Conservation (phyloP, 805 yeast species). For the Candida loeiensis region DNA sequence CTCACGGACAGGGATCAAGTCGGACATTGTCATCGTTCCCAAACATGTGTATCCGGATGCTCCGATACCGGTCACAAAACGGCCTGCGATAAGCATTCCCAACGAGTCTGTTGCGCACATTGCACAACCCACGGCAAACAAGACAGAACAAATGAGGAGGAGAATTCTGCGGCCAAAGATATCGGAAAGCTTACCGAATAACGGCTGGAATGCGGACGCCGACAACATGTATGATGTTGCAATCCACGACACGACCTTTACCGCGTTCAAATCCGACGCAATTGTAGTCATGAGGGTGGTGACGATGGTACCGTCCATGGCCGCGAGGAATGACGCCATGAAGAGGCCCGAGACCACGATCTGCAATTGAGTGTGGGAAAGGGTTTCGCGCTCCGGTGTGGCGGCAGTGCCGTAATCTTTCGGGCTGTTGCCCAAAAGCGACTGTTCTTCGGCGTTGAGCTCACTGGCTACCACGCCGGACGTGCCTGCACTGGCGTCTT, state of each 20-base stretch:
- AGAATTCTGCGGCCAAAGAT: constrained; percentile 61
- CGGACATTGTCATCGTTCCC: constrained; percentile 72
- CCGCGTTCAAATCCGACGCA: constrained; percentile 64
- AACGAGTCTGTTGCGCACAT: constrained; percentile 54
- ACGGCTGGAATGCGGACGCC: constrained; percentile 70
- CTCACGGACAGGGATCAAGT: constrained; percentile 69
- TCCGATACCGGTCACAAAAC: constrained; percentile 80
- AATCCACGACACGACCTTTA: constrained; percentile 66
- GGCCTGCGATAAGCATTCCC: constrained; percentile 48
- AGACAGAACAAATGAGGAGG: constrained; percentile 47
- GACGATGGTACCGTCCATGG: constrained; percentile 64
- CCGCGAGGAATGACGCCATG: constrained; percentile 51
- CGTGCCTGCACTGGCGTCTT: constrained; percentile 29
- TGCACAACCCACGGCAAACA: constrained; percentile 54
- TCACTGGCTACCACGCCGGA: constrained; percentile 37
- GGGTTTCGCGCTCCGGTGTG: not conserved
- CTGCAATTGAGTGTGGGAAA: constrained; percentile 18
- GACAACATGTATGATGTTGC: constrained; percentile 68
- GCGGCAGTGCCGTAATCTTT: constrained; percentile 6
- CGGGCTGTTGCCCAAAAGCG: constrained; percentile 9
- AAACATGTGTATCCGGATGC: constrained; percentile 85
- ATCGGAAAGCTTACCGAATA: constrained; percentile 68
- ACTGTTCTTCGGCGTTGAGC: constrained; percentile 30
- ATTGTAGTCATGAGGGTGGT: constrained; percentile 62
- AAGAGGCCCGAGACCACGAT: constrained; percentile 30